phyloP scores from a whole-genome alignment of 2,329 filamentous ascomycete species.

The Metarhizium guizhouense region DNA sequence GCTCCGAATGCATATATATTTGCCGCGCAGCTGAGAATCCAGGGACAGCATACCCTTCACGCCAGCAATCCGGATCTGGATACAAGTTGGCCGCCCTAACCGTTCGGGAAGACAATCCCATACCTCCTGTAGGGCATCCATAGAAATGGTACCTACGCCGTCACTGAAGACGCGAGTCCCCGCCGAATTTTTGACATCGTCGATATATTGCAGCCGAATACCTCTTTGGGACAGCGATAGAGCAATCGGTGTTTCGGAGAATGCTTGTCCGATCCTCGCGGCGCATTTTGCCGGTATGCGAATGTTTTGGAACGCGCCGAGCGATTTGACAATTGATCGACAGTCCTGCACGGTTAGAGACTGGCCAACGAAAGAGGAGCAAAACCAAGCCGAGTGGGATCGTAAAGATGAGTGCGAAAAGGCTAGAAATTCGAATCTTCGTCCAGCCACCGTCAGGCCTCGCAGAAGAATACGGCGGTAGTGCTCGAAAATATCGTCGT shows the following conservation, averaged over 20 bases:
- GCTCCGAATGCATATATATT: conserved; percentile 50
- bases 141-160: conserved; percentile 68
- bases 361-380: conserved; percentile 34
- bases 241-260: conserved; percentile 63
- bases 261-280: conserved; percentile 56
- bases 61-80: conserved; percentile 67
- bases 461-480: conserved; percentile 49
- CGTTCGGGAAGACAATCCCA: conserved; percentile 43
- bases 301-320: conserved; percentile 44
- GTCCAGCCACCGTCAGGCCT: conserved; percentile 49
- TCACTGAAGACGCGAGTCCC: conserved; percentile 62
- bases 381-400: conserved; percentile 60
- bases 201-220: conserved; percentile 27
- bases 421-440: conserved; percentile 58
- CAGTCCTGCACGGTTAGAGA: conserved; percentile 23
- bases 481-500: conserved; percentile 42
- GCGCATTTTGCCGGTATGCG: conserved; percentile 46
- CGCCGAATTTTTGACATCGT: conserved; percentile 39
- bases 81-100: conserved; percentile 46
- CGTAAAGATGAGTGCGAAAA: conserved; percentile 74
- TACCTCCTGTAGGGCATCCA: conserved; percentile 47
- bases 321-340: conserved; percentile 32
- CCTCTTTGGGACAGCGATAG: conserved; percentile 39
- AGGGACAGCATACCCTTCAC: conserved; percentile 73
- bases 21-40: conserved; percentile 50